Evolutionary conservation across 305 asterid species (phyloP), one percentile per base, ranked within the genome.

Genomic region (Rubia tinctorum): DNA sequence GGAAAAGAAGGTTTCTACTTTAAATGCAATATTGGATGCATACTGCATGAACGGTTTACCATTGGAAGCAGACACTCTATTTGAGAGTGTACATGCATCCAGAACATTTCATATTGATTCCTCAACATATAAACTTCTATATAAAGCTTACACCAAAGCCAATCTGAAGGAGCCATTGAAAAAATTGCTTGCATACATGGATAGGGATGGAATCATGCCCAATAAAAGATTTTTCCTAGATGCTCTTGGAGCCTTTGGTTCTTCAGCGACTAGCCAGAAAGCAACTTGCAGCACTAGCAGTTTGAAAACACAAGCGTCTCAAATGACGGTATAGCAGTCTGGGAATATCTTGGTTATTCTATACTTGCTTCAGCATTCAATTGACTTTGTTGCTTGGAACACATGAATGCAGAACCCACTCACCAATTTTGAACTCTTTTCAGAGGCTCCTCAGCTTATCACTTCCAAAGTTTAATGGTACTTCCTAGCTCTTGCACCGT

Each of bases 11-110:
- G 86, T 80, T 17, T 91, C 99, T 11, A 91, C 97, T 73, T 78
- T 91, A 34, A 94, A 94, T 77, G 93, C 96, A n/a, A 91, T 94
- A 97, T 95, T 94, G 15, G 97, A 94, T 1, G 91, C 83, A 37
- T 94, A 90, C 70, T 91, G 97, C 86, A 88, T 72, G 86, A 94
- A 94, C 51, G 85, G 81, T 66, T 85, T 91, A 59, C 90, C 91
- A n/a, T 60, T 88, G 85, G 99, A 91, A 83, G 99, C 97, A 0
- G 83, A 86, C 66, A 15, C 49, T 75, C 91, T 91, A 71, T 94
- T 91, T 74, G 90, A 88, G 85, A 84, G 76, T 65, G 81, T 76
- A 59, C 88, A 83, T 79, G 60, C 77, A 22, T 47, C 78, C 39
- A 75, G 49, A 79, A 65, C 58, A 73, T 85, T 90, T 80, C 87